These are phyloP conservation scores for Artemisia tridentata DNA, from an alignment of 129 eudicot genomes.

Conservation along the genomic window DNA sequence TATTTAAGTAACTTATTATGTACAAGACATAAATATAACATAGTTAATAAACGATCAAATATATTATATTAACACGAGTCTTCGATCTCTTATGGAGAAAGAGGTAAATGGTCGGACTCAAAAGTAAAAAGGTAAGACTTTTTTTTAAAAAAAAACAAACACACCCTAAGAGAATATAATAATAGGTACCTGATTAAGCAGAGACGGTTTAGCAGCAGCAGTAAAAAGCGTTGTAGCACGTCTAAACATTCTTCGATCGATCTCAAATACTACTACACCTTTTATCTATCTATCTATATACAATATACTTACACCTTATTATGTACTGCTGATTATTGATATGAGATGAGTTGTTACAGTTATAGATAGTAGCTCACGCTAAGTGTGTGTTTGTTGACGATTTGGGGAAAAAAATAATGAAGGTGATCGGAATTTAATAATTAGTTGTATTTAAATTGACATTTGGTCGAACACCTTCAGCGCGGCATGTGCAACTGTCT, in stretches of 20 bases:
- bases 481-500: conserved; percentile 35
- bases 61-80: too few relatives aligned
- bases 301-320: too few relatives aligned
- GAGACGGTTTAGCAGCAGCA: conserved; percentile 37
- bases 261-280: background rate
- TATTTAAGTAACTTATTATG: too few relatives aligned
- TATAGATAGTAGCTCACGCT: conserved; percentile 15
- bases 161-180: too few relatives aligned
- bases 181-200: conserved; percentile 37
- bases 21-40: too few relatives aligned
- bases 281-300: too few relatives aligned
- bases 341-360: conserved; percentile 13
- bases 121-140: too few relatives aligned
- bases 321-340: background rate
- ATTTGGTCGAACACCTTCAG: conserved; percentile 39
- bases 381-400: background rate
- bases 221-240: conserved; percentile 44
- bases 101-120: too few relatives aligned
- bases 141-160: too few relatives aligned
- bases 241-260: conserved; percentile 48
- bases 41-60: too few relatives aligned
- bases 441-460: conserved; percentile 27
- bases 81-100: too few relatives aligned
- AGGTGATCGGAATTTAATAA: conserved; percentile 11
- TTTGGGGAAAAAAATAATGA: background rate